phyloP scores from a whole-genome alignment of 176 grass and related monocot genomes.

The Oryza coarctata region DNA sequence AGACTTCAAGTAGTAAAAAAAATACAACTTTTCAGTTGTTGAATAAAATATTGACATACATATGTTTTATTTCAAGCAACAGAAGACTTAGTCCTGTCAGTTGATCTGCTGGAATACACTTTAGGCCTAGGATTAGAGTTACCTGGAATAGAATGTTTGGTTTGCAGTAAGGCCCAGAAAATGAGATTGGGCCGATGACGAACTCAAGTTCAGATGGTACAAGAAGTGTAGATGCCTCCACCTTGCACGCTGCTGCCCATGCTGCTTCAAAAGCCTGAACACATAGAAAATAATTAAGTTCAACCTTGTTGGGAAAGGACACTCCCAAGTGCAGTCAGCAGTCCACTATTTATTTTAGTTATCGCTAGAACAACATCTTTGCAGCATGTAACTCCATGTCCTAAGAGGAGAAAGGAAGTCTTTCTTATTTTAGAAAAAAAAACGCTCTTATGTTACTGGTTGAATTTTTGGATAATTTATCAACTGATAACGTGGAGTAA shows the following conservation, averaged over 20 bases:
- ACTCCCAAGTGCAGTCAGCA: neutral
- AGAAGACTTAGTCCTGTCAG: neutral
- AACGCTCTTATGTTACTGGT: neutral
- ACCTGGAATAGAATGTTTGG: conserved; percentile 91
- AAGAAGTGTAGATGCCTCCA: conserved; percentile 70
- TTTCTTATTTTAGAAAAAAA: neutral
- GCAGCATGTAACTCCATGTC: neutral
- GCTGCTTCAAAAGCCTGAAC: conserved; percentile 79
- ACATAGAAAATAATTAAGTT: conserved; percentile 13
- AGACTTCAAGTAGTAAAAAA: neutral
- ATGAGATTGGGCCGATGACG: conserved; percentile 81
- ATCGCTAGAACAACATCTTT: neutral
- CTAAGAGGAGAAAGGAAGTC: neutral
- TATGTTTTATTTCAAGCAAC: neutral
- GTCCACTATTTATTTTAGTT: neutral
- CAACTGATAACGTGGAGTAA: neutral
- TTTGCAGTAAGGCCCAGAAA: conserved; percentile 85
- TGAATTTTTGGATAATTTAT: neutral
- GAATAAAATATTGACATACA: neutral
- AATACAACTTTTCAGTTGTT: neutral
- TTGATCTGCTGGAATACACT: neutral
- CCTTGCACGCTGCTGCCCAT: conserved; percentile 87
- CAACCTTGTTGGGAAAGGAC: conserved; percentile 5
- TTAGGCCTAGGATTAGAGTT: conserved; percentile 20
- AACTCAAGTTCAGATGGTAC: conserved; percentile 70